Percentiles rank a stretch among this genome's conserved stretches.
Conservation (phyloP, 2,329 filamentous ascomycete genomes). For the Rugonectria rugulosa region DNA sequence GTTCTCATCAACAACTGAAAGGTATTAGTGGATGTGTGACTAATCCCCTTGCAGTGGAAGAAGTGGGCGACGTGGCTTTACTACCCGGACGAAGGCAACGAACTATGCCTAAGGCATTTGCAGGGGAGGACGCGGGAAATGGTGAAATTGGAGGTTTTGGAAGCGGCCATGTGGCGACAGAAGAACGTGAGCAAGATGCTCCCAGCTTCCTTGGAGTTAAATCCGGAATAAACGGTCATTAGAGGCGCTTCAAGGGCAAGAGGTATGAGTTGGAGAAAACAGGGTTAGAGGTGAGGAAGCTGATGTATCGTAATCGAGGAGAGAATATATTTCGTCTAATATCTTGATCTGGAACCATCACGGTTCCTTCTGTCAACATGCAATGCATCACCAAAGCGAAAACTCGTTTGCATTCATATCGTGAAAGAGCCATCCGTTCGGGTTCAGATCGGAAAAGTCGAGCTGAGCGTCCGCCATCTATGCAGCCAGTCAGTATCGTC, state of each 20-base stretch:
- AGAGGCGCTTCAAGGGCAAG: background rate
- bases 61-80: constrained; percentile 66
- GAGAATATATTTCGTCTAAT: too few relatives aligned
- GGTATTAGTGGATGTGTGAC: background rate
- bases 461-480: constrained; percentile 11
- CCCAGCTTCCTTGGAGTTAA: background rate
- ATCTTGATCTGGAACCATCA: too few relatives aligned
- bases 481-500: background rate
- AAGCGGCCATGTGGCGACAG: constrained; percentile 26
- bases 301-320: too few relatives aligned
- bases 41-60: constrained; percentile 44
- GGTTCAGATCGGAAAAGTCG: constrained; percentile 4
- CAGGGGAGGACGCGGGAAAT: constrained; percentile 61
- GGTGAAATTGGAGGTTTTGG: constrained; percentile 25
- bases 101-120: constrained; percentile 57
- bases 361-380: too few relatives aligned
- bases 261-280: too few relatives aligned
- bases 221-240: background rate
- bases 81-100: constrained; percentile 55
- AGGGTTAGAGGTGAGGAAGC: too few relatives aligned
- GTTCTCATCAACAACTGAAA: background rate
- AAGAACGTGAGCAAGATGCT: background rate
- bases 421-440: background rate
- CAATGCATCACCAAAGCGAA: constrained; percentile 5
- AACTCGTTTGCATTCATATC: background rate